Evolutionary conservation across 2,329 filamentous ascomycete genomes (phyloP), one percentile per base, ranked within the genome.

Genomic region (Diaporthe helianthi): DNA sequence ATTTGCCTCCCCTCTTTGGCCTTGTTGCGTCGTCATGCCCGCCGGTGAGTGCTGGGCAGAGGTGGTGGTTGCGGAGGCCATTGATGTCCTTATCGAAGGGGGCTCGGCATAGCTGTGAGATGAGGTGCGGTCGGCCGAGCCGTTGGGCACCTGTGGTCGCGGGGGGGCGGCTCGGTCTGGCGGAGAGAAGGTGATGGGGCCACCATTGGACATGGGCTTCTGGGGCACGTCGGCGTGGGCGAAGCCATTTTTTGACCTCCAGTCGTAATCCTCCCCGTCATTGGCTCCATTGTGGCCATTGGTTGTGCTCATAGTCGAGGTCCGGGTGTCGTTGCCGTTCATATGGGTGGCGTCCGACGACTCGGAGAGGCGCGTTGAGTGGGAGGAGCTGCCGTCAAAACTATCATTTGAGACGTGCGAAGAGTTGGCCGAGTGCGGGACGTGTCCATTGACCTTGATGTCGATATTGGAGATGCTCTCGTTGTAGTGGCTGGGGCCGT

Each of bases 241-340:
- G 64, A 80, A 78, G 69, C 77, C 77, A 52, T 79, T 78, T 54
- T 26, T 78, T 55, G 33, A 26, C 15, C 31, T 52, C 54, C 54
- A 58, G 49, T 44, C 9, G 22, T 38, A 36, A 12, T 69, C 75
- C 70, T 75, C 76, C 68, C 78, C 78, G 71, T 76, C 76, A 69
- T 83, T 81, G 74, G 82, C 83, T 73, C 85, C 87, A 76, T 90
- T 89, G 73, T 86, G 84, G 76, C 88, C 76, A 46, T 87, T 85
- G 78, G 83, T 87, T 80, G 90, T 86, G 79, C 85, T 73, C 74
- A 73, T 76, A 81, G 72, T 71, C 52, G 72, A 71, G 58, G 66
- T 71, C 47, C 78, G 82, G 80, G 75, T 77, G 55, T 71, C 73
- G 73, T 78, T 76, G 70, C 81, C 84, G 80, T 83, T 81, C 78